Conservation (phyloP, 192 early-diverging fungal species). For the Mortierella claussenii region DNA sequence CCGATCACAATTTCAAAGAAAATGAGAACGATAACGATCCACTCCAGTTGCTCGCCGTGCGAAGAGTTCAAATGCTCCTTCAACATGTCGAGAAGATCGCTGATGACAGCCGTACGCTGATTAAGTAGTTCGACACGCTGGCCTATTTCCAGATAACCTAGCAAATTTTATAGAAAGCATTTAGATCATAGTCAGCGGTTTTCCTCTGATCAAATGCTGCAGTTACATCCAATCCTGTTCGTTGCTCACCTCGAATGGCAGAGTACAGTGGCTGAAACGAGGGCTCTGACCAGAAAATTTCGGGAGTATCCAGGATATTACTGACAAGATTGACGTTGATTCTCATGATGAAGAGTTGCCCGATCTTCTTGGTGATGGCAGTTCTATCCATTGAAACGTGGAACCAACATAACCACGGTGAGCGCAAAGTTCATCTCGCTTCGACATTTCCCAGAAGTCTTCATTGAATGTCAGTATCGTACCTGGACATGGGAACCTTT, state of each 20-base stretch:
- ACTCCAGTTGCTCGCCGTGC: constrained; percentile 92
- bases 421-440: too few species aligned
- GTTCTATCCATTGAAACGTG: too few species aligned
- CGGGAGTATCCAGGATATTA: constrained; percentile 92
- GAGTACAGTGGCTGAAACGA: constrained; percentile 81
- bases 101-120: constrained; percentile 91
- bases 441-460: too few species aligned
- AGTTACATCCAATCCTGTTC: not conserved
- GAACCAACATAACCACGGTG: too few species aligned
- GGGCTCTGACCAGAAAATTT: constrained; percentile 93
- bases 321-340: constrained; percentile 91
- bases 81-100: constrained; percentile 94
- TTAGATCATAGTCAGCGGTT: not conserved
- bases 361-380: constrained; percentile 95
- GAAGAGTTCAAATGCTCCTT: constrained; percentile 93
- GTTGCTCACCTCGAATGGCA: constrained; percentile 70
- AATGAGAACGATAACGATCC: constrained; percentile 96
- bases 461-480: too few species aligned
- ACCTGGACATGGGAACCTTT: constrained; percentile 88
- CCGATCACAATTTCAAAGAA: constrained; percentile 83
- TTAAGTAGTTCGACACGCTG: constrained; percentile 93
- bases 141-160: constrained; percentile 82
- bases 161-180: not conserved
- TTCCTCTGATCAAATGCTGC: not conserved
- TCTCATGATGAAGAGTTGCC: constrained; percentile 90